phyloP scores from a whole-genome alignment of 2,329 filamentous ascomycete species.

The Phaeosphaeria sp. region DNA sequence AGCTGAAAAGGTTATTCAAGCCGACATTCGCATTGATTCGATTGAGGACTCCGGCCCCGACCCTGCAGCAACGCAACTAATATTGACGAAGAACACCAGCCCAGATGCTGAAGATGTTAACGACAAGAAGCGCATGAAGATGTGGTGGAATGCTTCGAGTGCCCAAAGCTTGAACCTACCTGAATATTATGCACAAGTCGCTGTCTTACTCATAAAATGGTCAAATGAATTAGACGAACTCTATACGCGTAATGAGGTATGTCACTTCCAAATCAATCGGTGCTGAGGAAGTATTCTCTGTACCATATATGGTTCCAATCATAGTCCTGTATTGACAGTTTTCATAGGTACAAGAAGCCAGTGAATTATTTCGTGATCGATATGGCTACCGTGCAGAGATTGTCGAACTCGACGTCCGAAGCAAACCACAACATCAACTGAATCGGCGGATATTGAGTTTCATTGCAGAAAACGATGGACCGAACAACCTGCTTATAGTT shows the following conservation, averaged over 20 bases:
- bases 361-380: constrained; percentile 29
- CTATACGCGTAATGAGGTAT: not conserved
- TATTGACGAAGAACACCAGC: not conserved
- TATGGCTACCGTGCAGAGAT: constrained; percentile 40
- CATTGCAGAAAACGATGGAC: constrained; percentile 34
- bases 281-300: too few species aligned
- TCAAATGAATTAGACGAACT: not conserved
- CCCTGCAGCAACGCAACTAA: too few species aligned
- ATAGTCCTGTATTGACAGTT: not conserved
- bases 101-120: not conserved
- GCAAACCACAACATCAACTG: constrained; percentile 45
- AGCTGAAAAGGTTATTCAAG: too few species aligned
- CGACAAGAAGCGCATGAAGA: too few species aligned
- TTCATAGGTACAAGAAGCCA: constrained; percentile 37
- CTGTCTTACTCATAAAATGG: not conserved
- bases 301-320: too few species aligned
- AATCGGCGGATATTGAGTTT: constrained; percentile 32
- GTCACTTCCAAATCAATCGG: not conserved
- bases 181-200: not conserved
- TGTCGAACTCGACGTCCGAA: constrained; percentile 38
- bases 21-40: too few species aligned
- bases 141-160: not conserved
- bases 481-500: constrained; percentile 43
- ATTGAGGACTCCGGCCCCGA: too few species aligned
- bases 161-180: not conserved